These are phyloP conservation scores for Aspergillus sp. DNA, from an alignment of 2,329 filamentous ascomycete genomes.

Conservation along the genomic window DNA sequence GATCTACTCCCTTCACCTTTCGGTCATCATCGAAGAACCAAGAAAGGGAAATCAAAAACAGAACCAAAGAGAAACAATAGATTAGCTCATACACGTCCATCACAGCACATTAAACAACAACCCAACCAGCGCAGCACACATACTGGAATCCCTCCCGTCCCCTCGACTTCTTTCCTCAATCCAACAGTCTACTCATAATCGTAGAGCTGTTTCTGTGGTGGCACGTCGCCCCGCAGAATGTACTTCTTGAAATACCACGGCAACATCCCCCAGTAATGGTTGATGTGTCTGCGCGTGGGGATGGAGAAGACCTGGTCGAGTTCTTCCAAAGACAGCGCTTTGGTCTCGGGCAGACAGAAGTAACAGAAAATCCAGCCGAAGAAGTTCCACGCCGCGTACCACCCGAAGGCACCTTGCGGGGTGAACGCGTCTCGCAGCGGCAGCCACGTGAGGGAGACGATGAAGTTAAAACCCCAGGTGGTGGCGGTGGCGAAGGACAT, in stretches of 20 bases:
- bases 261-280: constrained; percentile 27
- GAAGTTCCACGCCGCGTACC: constrained; percentile 57
- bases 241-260: constrained; percentile 32
- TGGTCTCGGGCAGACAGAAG: constrained; percentile 54
- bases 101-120: no score
- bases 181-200: constrained; percentile 19
- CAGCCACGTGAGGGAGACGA: constrained; percentile 56
- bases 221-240: constrained; percentile 24
- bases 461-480: constrained; percentile 58
- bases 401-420: constrained; percentile 55
- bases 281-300: constrained; percentile 45
- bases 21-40: not conserved
- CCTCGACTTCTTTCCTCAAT: not conserved
- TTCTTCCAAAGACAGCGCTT: constrained; percentile 46
- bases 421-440: constrained; percentile 49
- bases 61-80: not conserved
- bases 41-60: not conserved
- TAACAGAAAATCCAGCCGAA: constrained; percentile 54
- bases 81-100: not conserved
- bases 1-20: not conserved
- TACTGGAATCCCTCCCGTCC: not conserved
- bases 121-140: not conserved
- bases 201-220: constrained; percentile 27
- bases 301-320: constrained; percentile 56
- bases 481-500: constrained; percentile 60